Base-by-base conservation (phyloP, 805 yeast species). In the Candida easanensis region DNA sequence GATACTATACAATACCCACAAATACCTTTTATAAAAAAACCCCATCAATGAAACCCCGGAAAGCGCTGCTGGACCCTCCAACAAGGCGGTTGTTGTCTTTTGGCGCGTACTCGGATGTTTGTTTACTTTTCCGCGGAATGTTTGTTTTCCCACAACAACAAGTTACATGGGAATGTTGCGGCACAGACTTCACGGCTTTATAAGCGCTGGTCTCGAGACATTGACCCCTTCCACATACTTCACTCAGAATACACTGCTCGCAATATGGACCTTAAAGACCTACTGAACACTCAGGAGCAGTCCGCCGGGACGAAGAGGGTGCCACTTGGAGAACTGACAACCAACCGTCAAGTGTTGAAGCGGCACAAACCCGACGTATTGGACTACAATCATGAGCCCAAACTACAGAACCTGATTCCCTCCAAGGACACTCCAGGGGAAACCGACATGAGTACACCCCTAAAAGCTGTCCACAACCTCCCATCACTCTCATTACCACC, bases 251-350 rank as follows among this genome's bases (percentile, higher is more conserved):
- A 13, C 14, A 8, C 26, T 17, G 8, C 26, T 15, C 14, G 23
- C 19, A 16, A n/a, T 5, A 48, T 48, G 52, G 48, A 48, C 15
- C 43, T 48, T 27, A 40, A 39, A 15, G 39, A 38, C n/a, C 37
- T 48, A 22, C 42, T 48, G 20, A 48, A 48, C 32, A 38, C 36
- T 10, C 49, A 48, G 16, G 48, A 45, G 19, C 43, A 36, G 5
- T 25, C 9, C 32, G 5, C 30, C 19, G 19, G 19, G 14, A 28
- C 28, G 15, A 49, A 42, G 41, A 46, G 50, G 28, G 40, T 35
- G 5, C 41, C 48, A 9, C 38, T 49, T 30, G 38, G 42, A 5
- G 48, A 45, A 18, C 45, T 49, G 23, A 19, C 39, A 16, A 25
- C 38, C 15, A 48, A 48, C 36, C 30, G 18, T 11, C 30, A 25